Evolutionary conservation across 495 filamentous ascomycete species (phyloP).

Genomic region (Acidiella bohemica): DNA sequence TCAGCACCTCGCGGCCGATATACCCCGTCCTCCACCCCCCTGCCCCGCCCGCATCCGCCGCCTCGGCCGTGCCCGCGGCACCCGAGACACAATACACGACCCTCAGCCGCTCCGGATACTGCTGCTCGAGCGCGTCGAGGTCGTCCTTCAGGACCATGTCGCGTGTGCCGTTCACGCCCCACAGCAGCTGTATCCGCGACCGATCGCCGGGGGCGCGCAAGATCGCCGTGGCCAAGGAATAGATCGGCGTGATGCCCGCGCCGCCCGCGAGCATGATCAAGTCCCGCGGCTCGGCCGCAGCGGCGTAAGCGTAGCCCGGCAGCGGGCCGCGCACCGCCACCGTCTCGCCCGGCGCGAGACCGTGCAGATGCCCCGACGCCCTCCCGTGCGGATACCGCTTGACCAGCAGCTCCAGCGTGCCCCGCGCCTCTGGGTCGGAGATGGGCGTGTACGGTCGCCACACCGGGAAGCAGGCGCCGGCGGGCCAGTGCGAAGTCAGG

Average conservation of each 20-base stretch:
- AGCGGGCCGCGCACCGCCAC: conserved; percentile 41
- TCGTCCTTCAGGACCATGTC: conserved; percentile 27
- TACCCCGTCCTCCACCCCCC: conserved; percentile 37
- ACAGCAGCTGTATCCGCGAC: conserved; percentile 38
- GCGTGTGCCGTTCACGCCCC: conserved; percentile 22
- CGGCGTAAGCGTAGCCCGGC: conserved; percentile 39
- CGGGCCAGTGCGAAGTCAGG: conserved; percentile 16
- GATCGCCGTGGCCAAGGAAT: conserved; percentile 40
- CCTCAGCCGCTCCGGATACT: conserved; percentile 44
- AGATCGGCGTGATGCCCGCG: conserved; percentile 47
- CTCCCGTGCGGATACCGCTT: conserved; percentile 53
- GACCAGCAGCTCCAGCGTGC: conserved; percentile 35
- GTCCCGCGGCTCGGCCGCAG: conserved; percentile 33
- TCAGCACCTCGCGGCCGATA: conserved; percentile 43
- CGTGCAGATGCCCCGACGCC: conserved; percentile 48
- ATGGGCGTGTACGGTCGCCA: conserved; percentile 27
- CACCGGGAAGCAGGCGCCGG: conserved; percentile 14
- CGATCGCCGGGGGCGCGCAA: conserved; percentile 37
- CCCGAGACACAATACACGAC: conserved; percentile 46
- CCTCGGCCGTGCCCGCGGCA: conserved; percentile 27
- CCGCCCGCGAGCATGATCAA: conserved; percentile 42
- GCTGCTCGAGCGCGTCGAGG: conserved; percentile 38
- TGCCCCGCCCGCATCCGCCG: conserved; percentile 11
- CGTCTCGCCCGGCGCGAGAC: conserved; percentile 43
- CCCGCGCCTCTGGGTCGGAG: conserved; percentile 26